Evolutionary conservation across 2,329 filamentous ascomycete species (phyloP), one percentile per base, ranked within the genome.

Genomic region (Pseudocercospora macadamiae): DNA sequence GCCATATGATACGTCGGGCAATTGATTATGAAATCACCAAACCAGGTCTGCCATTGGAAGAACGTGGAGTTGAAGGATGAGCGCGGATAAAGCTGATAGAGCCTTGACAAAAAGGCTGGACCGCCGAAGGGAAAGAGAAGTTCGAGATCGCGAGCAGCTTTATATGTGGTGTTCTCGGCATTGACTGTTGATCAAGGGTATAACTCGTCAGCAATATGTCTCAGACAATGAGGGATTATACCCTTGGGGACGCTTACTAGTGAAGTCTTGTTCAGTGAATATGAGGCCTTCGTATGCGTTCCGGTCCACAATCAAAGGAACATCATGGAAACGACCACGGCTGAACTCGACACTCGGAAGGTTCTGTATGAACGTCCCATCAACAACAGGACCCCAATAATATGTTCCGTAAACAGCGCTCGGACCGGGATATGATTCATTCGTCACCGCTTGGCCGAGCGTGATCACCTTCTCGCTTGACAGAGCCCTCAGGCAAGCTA

Each of bases 21-120:
- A 28, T 59, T 54, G 63, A 79, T 78, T 32, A 78, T 75, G 60
- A 74, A 77, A 60, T 80, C 77, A 6, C 77, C 77, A 59, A 77
- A 80, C 66, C 71, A 73, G 1, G 68, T 68, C 45, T 71, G 65
- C 4, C 75, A 67, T 51, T 74, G 74, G 60, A 66, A 77, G 59
- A 76, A 72, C 7, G 71, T 75, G 6, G 68, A 71, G 51, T 76
- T 75, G 66, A 67, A 75, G 5, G 64, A 60, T 0, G 56, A 54
- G 1, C 47, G 45, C 4, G 75, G 74, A 53, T 76, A 67, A 16
- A 60, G 72, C 58, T 77, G 68, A 66, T 76, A 76, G 3, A 77
- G 66, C 18, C 77, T 70, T 28, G 70, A 71, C 67, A 78, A 78
- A 57, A 70, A 68, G 8, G 74, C 70, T 42, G 37, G 71, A 53